Conservation (phyloP, 2,329 filamentous ascomycete species). For the Stagonosporopsis cucurbitacearum region DNA sequence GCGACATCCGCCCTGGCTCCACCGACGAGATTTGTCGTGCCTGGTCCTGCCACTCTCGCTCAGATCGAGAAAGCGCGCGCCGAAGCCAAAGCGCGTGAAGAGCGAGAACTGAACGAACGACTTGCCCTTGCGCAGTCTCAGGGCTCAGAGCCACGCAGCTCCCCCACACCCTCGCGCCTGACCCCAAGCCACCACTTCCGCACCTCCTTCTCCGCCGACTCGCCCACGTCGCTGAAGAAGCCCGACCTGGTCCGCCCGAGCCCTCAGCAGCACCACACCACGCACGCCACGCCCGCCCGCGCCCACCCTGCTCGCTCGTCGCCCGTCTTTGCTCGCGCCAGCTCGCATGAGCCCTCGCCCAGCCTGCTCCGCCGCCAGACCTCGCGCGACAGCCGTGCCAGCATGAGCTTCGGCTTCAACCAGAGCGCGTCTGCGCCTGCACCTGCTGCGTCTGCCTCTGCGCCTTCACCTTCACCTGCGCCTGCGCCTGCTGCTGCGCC, state of each 20-base stretch:
- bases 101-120: constrained; percentile 10
- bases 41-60: constrained; percentile 14
- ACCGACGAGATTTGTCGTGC: constrained; percentile 13
- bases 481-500: constrained; percentile 33
- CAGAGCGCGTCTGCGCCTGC: constrained; percentile 41
- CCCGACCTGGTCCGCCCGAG: constrained; percentile 34
- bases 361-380: constrained; percentile 29
- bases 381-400: constrained; percentile 40
- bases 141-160: constrained; percentile 21
- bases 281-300: constrained; percentile 17
- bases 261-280: constrained; percentile 25
- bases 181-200: constrained; percentile 8
- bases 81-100: constrained; percentile 16
- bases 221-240: constrained; percentile 17
- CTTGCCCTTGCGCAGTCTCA: constrained; percentile 15
- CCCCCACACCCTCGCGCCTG: constrained; percentile 11
- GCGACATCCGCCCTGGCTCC: constrained; percentile 20
- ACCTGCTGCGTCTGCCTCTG: constrained; percentile 7
- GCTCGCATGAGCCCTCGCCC: constrained; percentile 38
- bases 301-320: constrained; percentile 24
- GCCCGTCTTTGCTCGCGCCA: constrained; percentile 22
- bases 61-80: constrained; percentile 12
- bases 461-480: too few species aligned
- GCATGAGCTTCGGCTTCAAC: constrained; percentile 71
- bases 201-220: constrained; percentile 11